Percentiles rank a stretch among this genome's conserved stretches.
phyloP scores from a whole-genome alignment of 2,329 filamentous ascomycete species.

The Alternaria arbusti region DNA sequence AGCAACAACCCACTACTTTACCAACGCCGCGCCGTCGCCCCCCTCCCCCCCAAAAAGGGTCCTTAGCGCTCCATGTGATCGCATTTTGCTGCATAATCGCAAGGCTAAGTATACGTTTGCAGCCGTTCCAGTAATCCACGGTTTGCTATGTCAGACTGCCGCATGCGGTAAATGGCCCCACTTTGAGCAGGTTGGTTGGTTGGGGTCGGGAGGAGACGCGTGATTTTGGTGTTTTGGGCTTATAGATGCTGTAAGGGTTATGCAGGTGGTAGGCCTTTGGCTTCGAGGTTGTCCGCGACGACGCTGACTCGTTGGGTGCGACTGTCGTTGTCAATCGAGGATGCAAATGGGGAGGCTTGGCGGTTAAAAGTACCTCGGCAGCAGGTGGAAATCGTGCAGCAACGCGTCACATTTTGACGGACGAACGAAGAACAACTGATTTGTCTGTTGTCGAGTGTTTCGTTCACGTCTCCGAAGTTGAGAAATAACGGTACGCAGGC shows the following conservation, averaged over 20 bases:
- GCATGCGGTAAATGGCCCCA: slow-evolving; percentile 28
- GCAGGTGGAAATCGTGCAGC: neutral
- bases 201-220: neutral
- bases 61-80: slow-evolving; percentile 21
- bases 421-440: neutral
- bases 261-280: neutral
- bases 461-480: neutral
- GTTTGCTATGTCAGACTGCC: slow-evolving; percentile 20
- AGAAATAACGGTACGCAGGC: neutral
- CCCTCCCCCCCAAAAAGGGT: neutral
- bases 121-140: slow-evolving; percentile 44
- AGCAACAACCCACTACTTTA: slow-evolving; percentile 4
- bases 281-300: neutral
- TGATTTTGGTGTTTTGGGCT: neutral
- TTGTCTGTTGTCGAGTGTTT: neutral
- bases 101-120: slow-evolving; percentile 36
- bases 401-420: neutral
- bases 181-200: neutral
- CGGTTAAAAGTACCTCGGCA: neutral
- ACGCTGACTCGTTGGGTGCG: neutral
- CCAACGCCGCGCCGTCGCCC: neutral
- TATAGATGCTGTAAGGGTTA: neutral
- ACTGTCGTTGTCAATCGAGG: neutral
- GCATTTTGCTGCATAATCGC: slow-evolving; percentile 17
- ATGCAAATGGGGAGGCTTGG: neutral